These are phyloP conservation scores for Cicer arietinum DNA, from an alignment of 306 rosid species.

Conservation along the genomic window DNA sequence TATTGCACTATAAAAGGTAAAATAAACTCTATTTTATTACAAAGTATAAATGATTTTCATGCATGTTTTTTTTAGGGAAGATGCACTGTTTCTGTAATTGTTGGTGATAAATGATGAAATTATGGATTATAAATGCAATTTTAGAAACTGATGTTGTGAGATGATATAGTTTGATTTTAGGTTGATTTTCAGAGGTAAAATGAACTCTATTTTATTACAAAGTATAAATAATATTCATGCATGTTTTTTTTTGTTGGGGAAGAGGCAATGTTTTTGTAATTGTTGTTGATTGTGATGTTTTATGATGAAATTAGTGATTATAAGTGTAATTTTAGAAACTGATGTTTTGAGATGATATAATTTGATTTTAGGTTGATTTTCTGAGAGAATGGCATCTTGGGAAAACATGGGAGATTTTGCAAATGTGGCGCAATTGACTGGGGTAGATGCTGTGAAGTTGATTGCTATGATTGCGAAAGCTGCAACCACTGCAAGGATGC, in stretches of 20 bases:
- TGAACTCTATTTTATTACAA: neutral
- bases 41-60: neutral
- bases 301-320: slow-evolving; percentile 7
- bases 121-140: neutral
- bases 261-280: neutral
- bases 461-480: slow-evolving; percentile 87
- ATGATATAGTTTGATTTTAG: slow-evolving; percentile 29
- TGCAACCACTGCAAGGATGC: slow-evolving; percentile 92
- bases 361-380: slow-evolving; percentile 42
- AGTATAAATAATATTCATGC: neutral
- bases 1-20: slow-evolving; percentile 38
- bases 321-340: slow-evolving; percentile 10
- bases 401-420: slow-evolving; percentile 87
- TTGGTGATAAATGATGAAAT: neutral
- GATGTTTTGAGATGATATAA: slow-evolving; percentile 10
- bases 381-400: slow-evolving; percentile 73
- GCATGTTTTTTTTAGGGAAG: neutral
- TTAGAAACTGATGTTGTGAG: slow-evolving; percentile 19
- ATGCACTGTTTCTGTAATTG: neutral
- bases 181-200: slow-evolving; percentile 47
- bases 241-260: neutral
- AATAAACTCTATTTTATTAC: neutral
- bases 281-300: neutral
- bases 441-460: slow-evolving; percentile 79
- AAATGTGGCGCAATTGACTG: slow-evolving; percentile 84